These are phyloP conservation scores for Backusella mclennaniae DNA, from an alignment of 192 early-diverging fungal species.

Conservation along the genomic window DNA sequence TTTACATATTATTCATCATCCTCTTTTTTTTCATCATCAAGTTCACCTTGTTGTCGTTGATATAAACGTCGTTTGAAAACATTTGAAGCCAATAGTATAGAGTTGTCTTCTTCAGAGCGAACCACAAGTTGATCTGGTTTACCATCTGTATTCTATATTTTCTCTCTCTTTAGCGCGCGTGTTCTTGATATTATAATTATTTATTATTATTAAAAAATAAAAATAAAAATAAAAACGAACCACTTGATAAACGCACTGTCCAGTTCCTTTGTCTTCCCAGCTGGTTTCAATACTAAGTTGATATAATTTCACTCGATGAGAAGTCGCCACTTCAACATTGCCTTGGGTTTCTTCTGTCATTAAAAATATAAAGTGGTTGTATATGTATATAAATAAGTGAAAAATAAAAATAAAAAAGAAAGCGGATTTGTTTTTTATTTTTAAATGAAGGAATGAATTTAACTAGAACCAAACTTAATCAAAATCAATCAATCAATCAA, in stretches of 20 bases:
- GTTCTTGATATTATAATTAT: not conserved
- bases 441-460: not conserved
- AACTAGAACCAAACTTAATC: not conserved
- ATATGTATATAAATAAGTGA: not conserved
- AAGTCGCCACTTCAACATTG: not conserved
- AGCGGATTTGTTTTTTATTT: not conserved
- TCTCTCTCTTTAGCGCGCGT: not conserved
- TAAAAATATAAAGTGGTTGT: not conserved
- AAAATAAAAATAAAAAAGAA: not conserved
- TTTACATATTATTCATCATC: not conserved
- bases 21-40: not conserved
- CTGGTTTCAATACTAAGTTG: constrained; percentile 63
- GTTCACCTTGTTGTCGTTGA: constrained; percentile 81
- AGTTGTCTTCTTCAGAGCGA: constrained; percentile 58
- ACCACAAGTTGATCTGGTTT: constrained; percentile 56
- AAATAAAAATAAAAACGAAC: constrained; percentile 22
- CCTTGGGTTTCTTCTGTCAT: constrained; percentile 11
- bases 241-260: constrained; percentile 71
- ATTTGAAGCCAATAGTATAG: constrained; percentile 64
- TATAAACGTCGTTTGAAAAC: constrained; percentile 75
- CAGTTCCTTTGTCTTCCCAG: constrained; percentile 89
- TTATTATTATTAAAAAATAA: not conserved
- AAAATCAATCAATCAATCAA: too few species aligned
- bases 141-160: constrained; percentile 7
- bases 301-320: constrained; percentile 82